Conservation (phyloP, 306 rosid genomes). For the Lablab purpureus region DNA sequence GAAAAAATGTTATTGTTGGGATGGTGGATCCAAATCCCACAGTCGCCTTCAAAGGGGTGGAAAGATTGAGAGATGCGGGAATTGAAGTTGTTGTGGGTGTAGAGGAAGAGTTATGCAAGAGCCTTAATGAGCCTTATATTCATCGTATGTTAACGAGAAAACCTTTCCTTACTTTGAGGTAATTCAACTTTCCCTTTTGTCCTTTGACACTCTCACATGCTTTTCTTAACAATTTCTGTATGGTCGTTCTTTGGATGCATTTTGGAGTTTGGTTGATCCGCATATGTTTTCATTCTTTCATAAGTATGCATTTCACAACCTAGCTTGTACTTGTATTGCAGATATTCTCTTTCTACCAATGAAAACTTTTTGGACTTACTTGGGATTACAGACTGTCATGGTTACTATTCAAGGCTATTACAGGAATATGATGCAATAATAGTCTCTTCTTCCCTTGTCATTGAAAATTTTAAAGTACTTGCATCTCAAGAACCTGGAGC, state of each 20-base stretch:
- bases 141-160: slow-evolving; percentile 73
- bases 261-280: slow-evolving; percentile 7
- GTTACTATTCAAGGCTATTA: slow-evolving; percentile 79
- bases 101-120: slow-evolving; percentile 82
- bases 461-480: slow-evolving; percentile 48
- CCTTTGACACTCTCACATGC: background rate
- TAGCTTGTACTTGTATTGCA: slow-evolving; percentile 45
- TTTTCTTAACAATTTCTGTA: background rate
- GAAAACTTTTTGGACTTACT: slow-evolving; percentile 66
- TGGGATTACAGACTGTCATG: slow-evolving; percentile 64
- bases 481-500: slow-evolving; percentile 80
- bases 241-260: slow-evolving; percentile 8
- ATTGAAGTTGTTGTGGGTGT: slow-evolving; percentile 76
- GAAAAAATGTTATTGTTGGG: slow-evolving; percentile 81
- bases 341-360: slow-evolving; percentile 85
- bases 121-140: slow-evolving; percentile 75
- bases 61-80: slow-evolving; percentile 75
- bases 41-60: slow-evolving; percentile 80
- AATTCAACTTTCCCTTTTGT: slow-evolving; percentile 30
- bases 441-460: slow-evolving; percentile 64
- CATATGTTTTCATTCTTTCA: slow-evolving; percentile 16
- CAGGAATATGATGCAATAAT: slow-evolving; percentile 82
- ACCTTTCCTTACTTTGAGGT: slow-evolving; percentile 80
- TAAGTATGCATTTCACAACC: slow-evolving; percentile 32
- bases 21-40: slow-evolving; percentile 96